These are phyloP conservation scores for Phytophthora syringae DNA, from an alignment of 352 stramenopile species.

Conservation along the genomic window DNA sequence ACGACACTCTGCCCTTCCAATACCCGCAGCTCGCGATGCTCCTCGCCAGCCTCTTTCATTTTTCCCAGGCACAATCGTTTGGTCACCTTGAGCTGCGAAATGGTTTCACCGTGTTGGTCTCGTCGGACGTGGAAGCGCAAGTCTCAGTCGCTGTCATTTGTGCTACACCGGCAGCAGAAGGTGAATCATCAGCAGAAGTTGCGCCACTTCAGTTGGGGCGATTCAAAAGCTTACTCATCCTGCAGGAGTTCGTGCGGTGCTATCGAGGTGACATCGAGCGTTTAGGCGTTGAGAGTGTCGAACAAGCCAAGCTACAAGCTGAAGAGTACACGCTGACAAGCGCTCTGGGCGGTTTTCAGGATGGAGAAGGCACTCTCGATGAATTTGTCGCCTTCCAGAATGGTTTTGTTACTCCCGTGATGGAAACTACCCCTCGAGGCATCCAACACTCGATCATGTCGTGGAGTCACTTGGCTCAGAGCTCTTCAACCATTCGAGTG, in stretches of 20 bases:
- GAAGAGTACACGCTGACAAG: constrained; percentile 62
- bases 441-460: constrained; percentile 24
- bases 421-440: constrained; percentile 31
- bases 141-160: constrained; percentile 54
- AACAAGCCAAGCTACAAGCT: constrained; percentile 40
- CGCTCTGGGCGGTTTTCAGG: constrained; percentile 39
- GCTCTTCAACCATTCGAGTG: constrained; percentile 15
- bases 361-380: constrained; percentile 41
- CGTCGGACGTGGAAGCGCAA: constrained; percentile 41
- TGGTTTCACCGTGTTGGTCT: constrained; percentile 47
- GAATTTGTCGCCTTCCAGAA: constrained; percentile 53
- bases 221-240: constrained; percentile 51
- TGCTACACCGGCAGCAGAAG: constrained; percentile 15
- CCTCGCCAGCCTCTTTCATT: constrained; percentile 68
- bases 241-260: constrained; percentile 45
- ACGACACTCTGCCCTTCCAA: constrained; percentile 49
- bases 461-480: constrained; percentile 15
- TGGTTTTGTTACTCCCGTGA: constrained; percentile 41
- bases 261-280: constrained; percentile 38
- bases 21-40: constrained; percentile 54
- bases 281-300: constrained; percentile 36
- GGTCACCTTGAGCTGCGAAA: constrained; percentile 44
- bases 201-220: constrained; percentile 39
- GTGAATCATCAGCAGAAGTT: constrained; percentile 7
- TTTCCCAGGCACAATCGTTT: constrained; percentile 44